Evolutionary conservation across 2,329 filamentous ascomycete species (phyloP).

Genomic region (Fusarium sp.): DNA sequence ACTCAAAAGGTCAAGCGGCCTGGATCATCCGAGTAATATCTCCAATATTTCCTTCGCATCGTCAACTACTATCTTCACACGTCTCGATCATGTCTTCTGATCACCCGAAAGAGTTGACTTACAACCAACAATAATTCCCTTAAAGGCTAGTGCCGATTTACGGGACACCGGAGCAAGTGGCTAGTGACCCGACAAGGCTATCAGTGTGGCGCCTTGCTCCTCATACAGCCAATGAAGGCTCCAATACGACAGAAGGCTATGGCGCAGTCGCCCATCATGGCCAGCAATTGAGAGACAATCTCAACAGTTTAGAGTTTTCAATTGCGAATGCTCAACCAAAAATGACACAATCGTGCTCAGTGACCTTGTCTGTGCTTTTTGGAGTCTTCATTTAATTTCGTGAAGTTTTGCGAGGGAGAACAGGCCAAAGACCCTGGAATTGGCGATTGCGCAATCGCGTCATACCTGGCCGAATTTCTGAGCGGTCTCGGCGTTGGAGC

Average conservation of each 20-base stretch:
- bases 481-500: constrained; percentile 37
- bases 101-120: background rate
- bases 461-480: constrained; percentile 30
- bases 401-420: background rate
- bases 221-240: background rate
- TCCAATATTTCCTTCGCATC: too few relatives aligned
- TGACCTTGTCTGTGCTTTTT: background rate
- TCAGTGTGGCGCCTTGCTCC: background rate
- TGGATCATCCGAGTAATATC: fast-evolving
- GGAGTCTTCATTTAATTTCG: constrained; percentile 1
- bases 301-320: background rate
- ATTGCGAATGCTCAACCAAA: constrained; percentile 27
- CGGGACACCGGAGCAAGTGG: background rate
- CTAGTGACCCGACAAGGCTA: constrained; percentile 19
- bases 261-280: background rate
- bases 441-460: constrained; percentile 38
- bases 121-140: constrained; percentile 28
- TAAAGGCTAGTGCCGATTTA: constrained; percentile 25
- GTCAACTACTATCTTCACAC: background rate
- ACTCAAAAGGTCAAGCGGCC: background rate
- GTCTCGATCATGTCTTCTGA: background rate
- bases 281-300: constrained; percentile 2
- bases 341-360: constrained; percentile 30
- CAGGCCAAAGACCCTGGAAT: constrained; percentile 17
- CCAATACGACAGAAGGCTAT: constrained; percentile 12